phyloP scores from a whole-genome alignment of 805 yeast species.

The Wickerhamomyces xylosicus region DNA sequence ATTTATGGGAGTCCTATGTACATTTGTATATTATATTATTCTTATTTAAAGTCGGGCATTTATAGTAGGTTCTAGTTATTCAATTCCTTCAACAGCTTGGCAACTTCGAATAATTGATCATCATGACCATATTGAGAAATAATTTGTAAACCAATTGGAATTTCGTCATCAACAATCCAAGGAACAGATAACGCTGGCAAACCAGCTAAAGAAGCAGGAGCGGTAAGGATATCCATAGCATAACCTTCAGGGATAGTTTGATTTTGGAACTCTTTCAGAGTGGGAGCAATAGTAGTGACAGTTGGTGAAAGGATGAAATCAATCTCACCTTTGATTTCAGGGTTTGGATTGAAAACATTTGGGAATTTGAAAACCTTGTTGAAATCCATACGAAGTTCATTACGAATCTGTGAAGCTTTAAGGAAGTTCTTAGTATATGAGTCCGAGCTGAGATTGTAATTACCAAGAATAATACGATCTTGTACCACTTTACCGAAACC shows the following conservation, averaged over 20 bases:
- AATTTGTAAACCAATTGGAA: slow-evolving; percentile 63
- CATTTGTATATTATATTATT: too few relatives aligned
- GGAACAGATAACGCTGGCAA: slow-evolving; percentile 82
- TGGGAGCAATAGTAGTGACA: slow-evolving; percentile 45
- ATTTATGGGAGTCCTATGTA: too few relatives aligned
- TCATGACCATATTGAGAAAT: slow-evolving; percentile 87
- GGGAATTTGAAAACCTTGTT: slow-evolving; percentile 46
- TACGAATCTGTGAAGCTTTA: slow-evolving; percentile 63
- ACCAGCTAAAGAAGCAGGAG: slow-evolving; percentile 89
- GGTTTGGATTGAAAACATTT: slow-evolving; percentile 27
- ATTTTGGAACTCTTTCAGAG: slow-evolving; percentile 34
- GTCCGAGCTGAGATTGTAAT: slow-evolving; percentile 72
- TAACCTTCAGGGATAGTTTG: slow-evolving; percentile 49
- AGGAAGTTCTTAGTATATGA: slow-evolving; percentile 60
- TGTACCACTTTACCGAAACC: slow-evolving; percentile 81
- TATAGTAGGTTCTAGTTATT: neutral
- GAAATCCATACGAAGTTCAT: slow-evolving; percentile 52
- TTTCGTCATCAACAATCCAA: slow-evolving; percentile 21
- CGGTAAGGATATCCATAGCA: slow-evolving; percentile 74
- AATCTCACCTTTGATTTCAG: slow-evolving; percentile 27
- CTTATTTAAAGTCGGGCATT: neutral
- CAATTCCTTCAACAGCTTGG: slow-evolving; percentile 8
- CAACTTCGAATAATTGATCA: slow-evolving; percentile 36
- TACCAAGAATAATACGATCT: slow-evolving; percentile 76
- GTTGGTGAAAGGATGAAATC: slow-evolving; percentile 77